phyloP scores from a whole-genome alignment of 371 early-diverging fungal species.

The Mortierella polycephala region DNA sequence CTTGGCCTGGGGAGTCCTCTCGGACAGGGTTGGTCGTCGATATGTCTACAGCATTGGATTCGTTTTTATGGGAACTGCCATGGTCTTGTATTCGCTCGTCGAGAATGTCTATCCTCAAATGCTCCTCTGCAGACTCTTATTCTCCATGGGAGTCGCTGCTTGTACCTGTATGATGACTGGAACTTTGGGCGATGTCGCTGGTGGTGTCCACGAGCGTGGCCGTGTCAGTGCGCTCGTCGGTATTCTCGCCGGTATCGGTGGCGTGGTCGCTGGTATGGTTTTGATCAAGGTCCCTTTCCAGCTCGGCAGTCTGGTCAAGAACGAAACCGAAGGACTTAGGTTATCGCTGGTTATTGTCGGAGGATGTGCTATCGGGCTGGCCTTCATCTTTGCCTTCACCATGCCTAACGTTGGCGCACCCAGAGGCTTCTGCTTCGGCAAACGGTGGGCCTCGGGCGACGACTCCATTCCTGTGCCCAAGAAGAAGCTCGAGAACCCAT shows the following conservation, averaged over 20 bases:
- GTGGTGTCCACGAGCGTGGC: slow-evolving; percentile 58
- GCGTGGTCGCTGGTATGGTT: slow-evolving; percentile 59
- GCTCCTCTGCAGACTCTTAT: slow-evolving; percentile 63
- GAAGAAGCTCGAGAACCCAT: slow-evolving; percentile 11
- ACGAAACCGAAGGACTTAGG: slow-evolving; percentile 41
- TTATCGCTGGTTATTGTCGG: slow-evolving; percentile 57
- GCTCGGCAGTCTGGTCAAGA: slow-evolving; percentile 25
- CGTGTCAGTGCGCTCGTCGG: slow-evolving; percentile 65
- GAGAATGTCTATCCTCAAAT: slow-evolving; percentile 60
- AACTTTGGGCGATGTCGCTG: slow-evolving; percentile 62
- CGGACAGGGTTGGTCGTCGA: slow-evolving; percentile 63
- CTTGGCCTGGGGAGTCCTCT: slow-evolving; percentile 65
- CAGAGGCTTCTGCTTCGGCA: too few species aligned
- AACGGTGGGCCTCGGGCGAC: too few species aligned
- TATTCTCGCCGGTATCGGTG: slow-evolving; percentile 64
- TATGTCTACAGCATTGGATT: slow-evolving; percentile 63
- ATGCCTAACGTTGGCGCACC: slow-evolving; percentile 47
- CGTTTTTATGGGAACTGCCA: slow-evolving; percentile 56
- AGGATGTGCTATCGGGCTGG: slow-evolving; percentile 53
- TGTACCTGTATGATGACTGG: slow-evolving; percentile 77
- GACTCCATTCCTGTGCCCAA: too few species aligned
- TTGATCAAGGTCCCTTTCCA: slow-evolving; percentile 58
- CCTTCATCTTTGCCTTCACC: slow-evolving; percentile 51
- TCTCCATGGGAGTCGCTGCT: slow-evolving; percentile 77
- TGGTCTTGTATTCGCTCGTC: slow-evolving; percentile 59